Evolutionary conservation across 2,329 filamentous ascomycete species (phyloP).

Genomic region (Fusarium transvaalense): DNA sequence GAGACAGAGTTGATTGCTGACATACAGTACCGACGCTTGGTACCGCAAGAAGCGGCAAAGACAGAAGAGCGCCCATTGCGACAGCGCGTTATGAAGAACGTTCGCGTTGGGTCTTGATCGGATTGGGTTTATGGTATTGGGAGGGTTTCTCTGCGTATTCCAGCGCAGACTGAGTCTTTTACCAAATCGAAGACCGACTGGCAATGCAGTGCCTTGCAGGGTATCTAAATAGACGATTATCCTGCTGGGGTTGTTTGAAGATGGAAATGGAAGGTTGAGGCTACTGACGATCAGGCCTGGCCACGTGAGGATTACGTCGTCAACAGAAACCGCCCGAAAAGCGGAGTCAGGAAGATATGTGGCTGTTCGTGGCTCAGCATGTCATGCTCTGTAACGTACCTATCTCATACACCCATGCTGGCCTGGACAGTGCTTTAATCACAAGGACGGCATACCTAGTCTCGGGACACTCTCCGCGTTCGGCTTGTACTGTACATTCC

Average conservation of each 20-base stretch:
- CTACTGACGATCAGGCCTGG: conserved; percentile 22
- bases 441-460: conserved; percentile 30
- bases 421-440: conserved; percentile 24
- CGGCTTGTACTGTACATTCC: conserved; percentile 11
- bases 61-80: conserved; percentile 89
- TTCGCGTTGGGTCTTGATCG: background rate
- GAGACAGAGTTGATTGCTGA: conserved; percentile 41
- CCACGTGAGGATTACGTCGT: conserved; percentile 49
- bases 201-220: conserved; percentile 8
- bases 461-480: conserved; percentile 38
- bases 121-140: background rate
- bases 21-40: conserved; percentile 88
- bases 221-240: background rate
- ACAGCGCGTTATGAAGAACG: conserved; percentile 14
- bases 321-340: conserved; percentile 18
- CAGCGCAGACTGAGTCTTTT: background rate
- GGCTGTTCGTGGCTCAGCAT: background rate
- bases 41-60: conserved; percentile 87
- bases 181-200: background rate
- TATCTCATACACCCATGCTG: background rate
- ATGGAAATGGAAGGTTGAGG: conserved; percentile 41
- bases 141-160: background rate
- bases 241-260: conserved; percentile 11
- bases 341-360: background rate
- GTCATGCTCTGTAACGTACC: background rate